Conservation (phyloP, 768 basidiomycete genomes). For the Collybia sordida region DNA sequence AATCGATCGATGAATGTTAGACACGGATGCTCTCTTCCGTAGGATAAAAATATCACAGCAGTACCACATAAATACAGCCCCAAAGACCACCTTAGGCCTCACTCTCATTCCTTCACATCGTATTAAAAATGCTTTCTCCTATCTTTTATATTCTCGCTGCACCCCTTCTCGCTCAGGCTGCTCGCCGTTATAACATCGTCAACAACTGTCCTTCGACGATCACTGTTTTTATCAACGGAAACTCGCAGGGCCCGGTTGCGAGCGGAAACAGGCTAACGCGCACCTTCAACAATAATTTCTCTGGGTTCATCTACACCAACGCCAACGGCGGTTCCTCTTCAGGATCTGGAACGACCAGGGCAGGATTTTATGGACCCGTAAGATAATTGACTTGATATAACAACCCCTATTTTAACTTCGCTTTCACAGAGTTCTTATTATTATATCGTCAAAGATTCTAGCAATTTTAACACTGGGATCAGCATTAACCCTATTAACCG, state of each 20-base stretch:
- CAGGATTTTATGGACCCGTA: constrained; percentile 19
- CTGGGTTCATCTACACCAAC: constrained; percentile 23
- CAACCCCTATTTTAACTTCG: background rate
- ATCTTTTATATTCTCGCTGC: too few species aligned
- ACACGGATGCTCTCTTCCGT: too few species aligned
- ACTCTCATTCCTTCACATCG: too few species aligned
- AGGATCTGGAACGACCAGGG: constrained; percentile 20
- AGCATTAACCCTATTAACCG: constrained; percentile 7
- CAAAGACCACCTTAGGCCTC: too few species aligned
- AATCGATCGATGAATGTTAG: too few species aligned
- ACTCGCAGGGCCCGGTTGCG: constrained; percentile 15
- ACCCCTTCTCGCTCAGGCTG: background rate
- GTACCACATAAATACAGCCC: too few species aligned
- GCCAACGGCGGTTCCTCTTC: constrained; percentile 20
- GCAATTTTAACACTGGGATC: constrained; percentile 1
- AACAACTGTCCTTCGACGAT: constrained; percentile 24
- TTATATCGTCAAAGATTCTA: constrained; percentile 3
- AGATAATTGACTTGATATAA: background rate
- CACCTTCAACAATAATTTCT: constrained; percentile 16
- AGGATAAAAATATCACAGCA: too few species aligned
- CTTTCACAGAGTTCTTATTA: constrained; percentile 1
- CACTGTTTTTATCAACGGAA: constrained; percentile 23
- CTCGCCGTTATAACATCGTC: constrained; percentile 16
- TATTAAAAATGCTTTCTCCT: too few species aligned
- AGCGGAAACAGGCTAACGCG: constrained; percentile 14